A percentile compares a stretch with the other conserved stretches of the same genome.
Conservation (phyloP, 2,329 filamentous ascomycete species). For the Fusarium setosum region DNA sequence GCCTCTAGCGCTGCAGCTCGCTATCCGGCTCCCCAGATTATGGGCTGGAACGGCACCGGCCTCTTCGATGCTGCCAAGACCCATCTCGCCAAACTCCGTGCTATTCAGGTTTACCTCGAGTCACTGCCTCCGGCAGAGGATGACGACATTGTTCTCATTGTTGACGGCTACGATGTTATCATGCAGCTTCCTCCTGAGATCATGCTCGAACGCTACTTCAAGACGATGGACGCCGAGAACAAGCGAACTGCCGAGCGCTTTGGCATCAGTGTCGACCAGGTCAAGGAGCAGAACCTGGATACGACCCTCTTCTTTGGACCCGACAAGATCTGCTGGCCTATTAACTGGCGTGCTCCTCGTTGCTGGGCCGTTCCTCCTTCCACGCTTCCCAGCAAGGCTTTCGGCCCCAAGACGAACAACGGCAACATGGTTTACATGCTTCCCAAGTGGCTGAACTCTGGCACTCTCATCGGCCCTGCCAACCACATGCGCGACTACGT, state of each 20-base stretch:
- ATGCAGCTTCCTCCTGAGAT: constrained; percentile 74
- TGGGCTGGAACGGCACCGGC: constrained; percentile 52
- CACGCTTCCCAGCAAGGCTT: constrained; percentile 45
- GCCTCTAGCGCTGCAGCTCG: constrained; percentile 51
- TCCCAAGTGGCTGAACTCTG: constrained; percentile 58
- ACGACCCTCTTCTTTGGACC: constrained; percentile 57
- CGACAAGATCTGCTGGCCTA: constrained; percentile 54
- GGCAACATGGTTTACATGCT: constrained; percentile 46
- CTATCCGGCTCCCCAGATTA: constrained; percentile 51
- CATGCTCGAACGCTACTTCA: constrained; percentile 71
- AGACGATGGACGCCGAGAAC: constrained; percentile 64
- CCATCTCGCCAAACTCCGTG: constrained; percentile 54
- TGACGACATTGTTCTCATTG: constrained; percentile 72
- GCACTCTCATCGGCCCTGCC: constrained; percentile 56
- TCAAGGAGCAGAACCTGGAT: constrained; percentile 45
- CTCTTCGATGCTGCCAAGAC: constrained; percentile 49
- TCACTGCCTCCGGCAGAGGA: too few relatives aligned
- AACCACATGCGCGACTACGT: constrained; percentile 43
- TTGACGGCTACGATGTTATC: constrained; percentile 73
- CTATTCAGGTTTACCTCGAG: constrained; percentile 50
- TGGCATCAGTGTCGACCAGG: constrained; percentile 50
- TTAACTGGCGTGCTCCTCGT: constrained; percentile 48
- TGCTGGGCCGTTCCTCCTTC: constrained; percentile 56
- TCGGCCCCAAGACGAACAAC: constrained; percentile 51
- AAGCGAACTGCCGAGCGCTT: constrained; percentile 61